Evolutionary conservation across 1,139 yeast species (phyloP).

Genomic region (Hansenula lynferdii): DNA sequence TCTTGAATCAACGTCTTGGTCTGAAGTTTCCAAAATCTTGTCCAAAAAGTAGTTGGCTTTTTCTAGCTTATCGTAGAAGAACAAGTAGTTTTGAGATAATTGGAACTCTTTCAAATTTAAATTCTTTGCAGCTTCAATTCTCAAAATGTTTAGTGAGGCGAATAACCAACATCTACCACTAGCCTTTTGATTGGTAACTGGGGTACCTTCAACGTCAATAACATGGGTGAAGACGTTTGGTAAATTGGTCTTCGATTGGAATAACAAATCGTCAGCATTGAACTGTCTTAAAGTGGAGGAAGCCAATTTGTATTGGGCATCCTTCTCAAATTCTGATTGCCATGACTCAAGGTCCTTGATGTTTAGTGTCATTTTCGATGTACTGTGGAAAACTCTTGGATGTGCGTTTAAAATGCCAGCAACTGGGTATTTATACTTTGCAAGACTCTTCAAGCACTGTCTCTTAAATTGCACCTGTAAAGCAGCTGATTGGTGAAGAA

Average conservation of each 20-base stretch:
- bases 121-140: conserved; percentile 57
- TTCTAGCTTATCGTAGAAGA: conserved; percentile 71
- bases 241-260: conserved; percentile 13
- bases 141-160: conserved; percentile 70
- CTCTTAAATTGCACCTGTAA: no score
- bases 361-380: conserved; percentile 17
- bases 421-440: conserved; percentile 5
- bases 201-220: conserved; percentile 59
- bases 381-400: neutral
- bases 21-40: conserved; percentile 62
- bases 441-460: no score
- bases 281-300: conserved; percentile 32
- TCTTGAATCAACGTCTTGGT: conserved; percentile 62
- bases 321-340: conserved; percentile 27
- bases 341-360: conserved; percentile 25
- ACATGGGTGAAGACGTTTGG: conserved; percentile 47
- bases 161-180: conserved; percentile 89
- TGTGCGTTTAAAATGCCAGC: neutral
- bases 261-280: conserved; percentile 29
- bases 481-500: no score
- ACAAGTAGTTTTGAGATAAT: conserved; percentile 66
- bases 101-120: conserved; percentile 67
- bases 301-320: conserved; percentile 31
- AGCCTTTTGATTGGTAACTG: conserved; percentile 66
- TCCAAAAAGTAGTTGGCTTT: conserved; percentile 75